Evolutionary conservation across 2,329 filamentous ascomycete genomes (phyloP), one percentile per base, ranked within the genome.

Genomic region (Emergomyces orientalis): DNA sequence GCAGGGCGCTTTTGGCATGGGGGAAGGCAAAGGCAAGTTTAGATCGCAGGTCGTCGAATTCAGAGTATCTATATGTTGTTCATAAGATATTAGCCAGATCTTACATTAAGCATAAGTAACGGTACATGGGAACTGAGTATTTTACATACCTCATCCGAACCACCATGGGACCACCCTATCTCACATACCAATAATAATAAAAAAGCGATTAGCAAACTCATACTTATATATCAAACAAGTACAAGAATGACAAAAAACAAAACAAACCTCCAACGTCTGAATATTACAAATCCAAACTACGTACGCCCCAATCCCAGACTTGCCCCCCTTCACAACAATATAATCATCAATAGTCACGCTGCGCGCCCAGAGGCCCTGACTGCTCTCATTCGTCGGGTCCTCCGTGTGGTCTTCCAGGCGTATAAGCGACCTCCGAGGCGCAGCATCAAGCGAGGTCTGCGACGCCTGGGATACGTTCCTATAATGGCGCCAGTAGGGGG

Each of bases 271-370:
- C 59, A 97, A 78, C 3, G 91, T 97, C 74, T 94, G 87, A 54
- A 99, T 90, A 57, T 83, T 86, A 70, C 94, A 91, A 72, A 91
- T 94, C 90, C 90, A 99, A 8, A 96, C 91, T 1, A 97, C 90
- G 77, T 97, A 99, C 1, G 92, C 89, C n/a, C 93, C 93, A 57
- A 87, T 77, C 6, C 82, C 82, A 3, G 81, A 78, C 60, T 78
- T 81, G 17, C 14, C 25, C 9, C 84, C 85, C 65, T 81, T 80
- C 37, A 88, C 81, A 66, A 88, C 79, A 41, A 82, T 80, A 75
- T 86, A 82, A 70, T 86, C 84, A 62, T 86, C 81, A 60, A 88
- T 83, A 7, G 79, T 77, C 49, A 87, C 85, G 62, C 81, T 80
- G 60, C 79, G 81, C 9, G 86, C 86, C 85, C 86, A 88, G 62